Evolutionary conservation across 306 rosid species (phyloP).

Genomic region (Lupinus albus): DNA sequence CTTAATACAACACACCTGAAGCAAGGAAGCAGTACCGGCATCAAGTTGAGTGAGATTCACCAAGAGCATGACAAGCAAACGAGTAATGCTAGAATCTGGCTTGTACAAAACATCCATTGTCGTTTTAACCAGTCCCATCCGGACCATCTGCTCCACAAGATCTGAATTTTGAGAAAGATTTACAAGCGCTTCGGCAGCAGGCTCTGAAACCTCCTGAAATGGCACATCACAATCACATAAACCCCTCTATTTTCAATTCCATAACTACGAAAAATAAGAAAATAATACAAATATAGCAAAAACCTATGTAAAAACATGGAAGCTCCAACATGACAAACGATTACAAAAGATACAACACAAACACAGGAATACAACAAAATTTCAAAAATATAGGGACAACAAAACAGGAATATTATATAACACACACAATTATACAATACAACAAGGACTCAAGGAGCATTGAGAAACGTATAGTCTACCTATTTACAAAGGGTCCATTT

Average conservation of each 20-base stretch:
- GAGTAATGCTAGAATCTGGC: slow-evolving; percentile 58
- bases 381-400: no score
- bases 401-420: no score
- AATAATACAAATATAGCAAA: not conserved
- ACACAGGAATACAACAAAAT: no score
- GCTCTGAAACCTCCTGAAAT: slow-evolving; percentile 84
- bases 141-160: slow-evolving; percentile 69
- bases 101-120: slow-evolving; percentile 74
- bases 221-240: slow-evolving; percentile 1
- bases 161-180: slow-evolving; percentile 77
- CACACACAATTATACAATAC: no score
- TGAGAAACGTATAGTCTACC: no score
- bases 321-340: no score
- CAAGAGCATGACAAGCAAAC: slow-evolving; percentile 84
- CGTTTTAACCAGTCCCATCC: slow-evolving; percentile 55
- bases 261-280: not conserved
- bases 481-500: no score
- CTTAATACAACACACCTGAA: slow-evolving; percentile 67
- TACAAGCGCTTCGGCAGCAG: slow-evolving; percentile 83
- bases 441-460: no score
- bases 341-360: no score
- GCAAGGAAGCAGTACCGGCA: slow-evolving; percentile 65
- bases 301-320: no score
- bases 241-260: slow-evolving; percentile 10
- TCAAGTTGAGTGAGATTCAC: slow-evolving; percentile 87